phyloP scores from a whole-genome alignment of 345 rosid species.

The Sonneratia caseolaris region DNA sequence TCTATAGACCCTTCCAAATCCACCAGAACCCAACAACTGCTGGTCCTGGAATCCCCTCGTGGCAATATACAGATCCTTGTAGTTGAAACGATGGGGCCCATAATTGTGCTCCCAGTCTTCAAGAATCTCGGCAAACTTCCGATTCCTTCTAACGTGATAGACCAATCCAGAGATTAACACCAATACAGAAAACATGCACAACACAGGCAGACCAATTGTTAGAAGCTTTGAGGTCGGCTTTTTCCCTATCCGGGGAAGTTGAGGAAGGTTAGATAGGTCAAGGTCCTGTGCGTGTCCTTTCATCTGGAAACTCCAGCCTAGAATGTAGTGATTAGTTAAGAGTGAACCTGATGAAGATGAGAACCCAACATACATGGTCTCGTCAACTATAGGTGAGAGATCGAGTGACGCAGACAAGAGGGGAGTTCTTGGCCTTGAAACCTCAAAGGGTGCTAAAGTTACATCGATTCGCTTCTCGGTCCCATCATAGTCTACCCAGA shows the following conservation, averaged over 20 bases:
- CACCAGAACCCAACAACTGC: slow-evolving; percentile 52
- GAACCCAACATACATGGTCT: slow-evolving; percentile 61
- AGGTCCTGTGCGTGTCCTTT: too few relatives aligned
- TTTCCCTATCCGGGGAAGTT: slow-evolving; percentile 40
- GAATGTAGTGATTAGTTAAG: slow-evolving; percentile 27
- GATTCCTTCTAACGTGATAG: slow-evolving; percentile 29
- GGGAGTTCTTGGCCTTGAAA: slow-evolving; percentile 29
- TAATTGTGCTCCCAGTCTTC: slow-evolving; percentile 73
- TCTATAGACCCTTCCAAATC: slow-evolving; percentile 67
- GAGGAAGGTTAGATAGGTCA: slow-evolving; percentile 42
- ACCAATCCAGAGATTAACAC: slow-evolving; percentile 8
- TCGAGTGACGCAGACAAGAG: slow-evolving; percentile 35
- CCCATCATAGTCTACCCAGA: slow-evolving; percentile 50
- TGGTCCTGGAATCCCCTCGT: too few relatives aligned
- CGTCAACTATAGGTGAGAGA: slow-evolving; percentile 26
- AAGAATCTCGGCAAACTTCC: slow-evolving; percentile 50
- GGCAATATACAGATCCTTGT: slow-evolving; percentile 52
- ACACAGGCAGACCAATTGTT: slow-evolving; percentile 41
- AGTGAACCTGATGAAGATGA: slow-evolving; percentile 51
- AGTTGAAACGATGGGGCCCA: slow-evolving; percentile 51
- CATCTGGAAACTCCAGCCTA: too few relatives aligned
- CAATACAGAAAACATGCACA: slow-evolving; percentile 20
- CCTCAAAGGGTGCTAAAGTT: slow-evolving; percentile 32
- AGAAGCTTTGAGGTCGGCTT: slow-evolving; percentile 22
- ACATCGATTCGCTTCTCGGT: slow-evolving; percentile 26